These are phyloP conservation scores for Sarcomyxa edulis DNA, from an alignment of 768 basidiomycete species.

Conservation along the genomic window DNA sequence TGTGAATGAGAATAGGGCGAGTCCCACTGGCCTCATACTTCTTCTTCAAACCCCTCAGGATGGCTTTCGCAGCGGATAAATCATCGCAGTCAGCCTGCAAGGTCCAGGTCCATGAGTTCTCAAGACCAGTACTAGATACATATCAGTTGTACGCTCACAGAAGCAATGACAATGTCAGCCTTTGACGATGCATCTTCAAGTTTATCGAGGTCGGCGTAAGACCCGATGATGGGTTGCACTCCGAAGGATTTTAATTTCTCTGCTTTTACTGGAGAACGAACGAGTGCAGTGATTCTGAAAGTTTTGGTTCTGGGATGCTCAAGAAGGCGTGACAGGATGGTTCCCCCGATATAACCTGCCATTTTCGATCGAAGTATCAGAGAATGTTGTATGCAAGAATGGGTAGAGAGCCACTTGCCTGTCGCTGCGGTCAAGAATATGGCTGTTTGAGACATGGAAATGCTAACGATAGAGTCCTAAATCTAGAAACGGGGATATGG, in stretches of 20 bases:
- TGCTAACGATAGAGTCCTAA: too few relatives aligned
- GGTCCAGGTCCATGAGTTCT: too few relatives aligned
- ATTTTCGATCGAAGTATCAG: not conserved
- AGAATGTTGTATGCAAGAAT: not conserved
- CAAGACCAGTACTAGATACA: too few relatives aligned
- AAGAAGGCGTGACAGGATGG: slow-evolving; percentile 42
- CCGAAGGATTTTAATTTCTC: slow-evolving; percentile 23
- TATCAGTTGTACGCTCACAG: too few relatives aligned
- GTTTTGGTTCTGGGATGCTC: slow-evolving; percentile 33
- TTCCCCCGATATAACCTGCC: slow-evolving; percentile 53
- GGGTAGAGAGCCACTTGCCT: slow-evolving; percentile 20
- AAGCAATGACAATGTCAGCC: slow-evolving; percentile 40
- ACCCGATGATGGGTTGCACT: slow-evolving; percentile 34
- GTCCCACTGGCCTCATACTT: slow-evolving; percentile 33
- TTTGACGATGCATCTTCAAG: slow-evolving; percentile 33
- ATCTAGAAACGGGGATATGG: too few relatives aligned
- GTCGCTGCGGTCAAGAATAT: slow-evolving; percentile 47
- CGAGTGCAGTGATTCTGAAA: slow-evolving; percentile 40
- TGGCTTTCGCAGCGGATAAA: slow-evolving; percentile 33
- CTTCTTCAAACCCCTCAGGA: slow-evolving; percentile 47
- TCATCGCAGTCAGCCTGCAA: slow-evolving; percentile 28
- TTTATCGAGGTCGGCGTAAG: slow-evolving; percentile 30
- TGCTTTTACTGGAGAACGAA: slow-evolving; percentile 36
- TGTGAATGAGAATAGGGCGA: slow-evolving; percentile 51
- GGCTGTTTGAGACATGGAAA: slow-evolving; percentile 9